Evolutionary conservation across 768 basidiomycete genomes (phyloP).

Genomic region (Suillus ampliporus): DNA sequence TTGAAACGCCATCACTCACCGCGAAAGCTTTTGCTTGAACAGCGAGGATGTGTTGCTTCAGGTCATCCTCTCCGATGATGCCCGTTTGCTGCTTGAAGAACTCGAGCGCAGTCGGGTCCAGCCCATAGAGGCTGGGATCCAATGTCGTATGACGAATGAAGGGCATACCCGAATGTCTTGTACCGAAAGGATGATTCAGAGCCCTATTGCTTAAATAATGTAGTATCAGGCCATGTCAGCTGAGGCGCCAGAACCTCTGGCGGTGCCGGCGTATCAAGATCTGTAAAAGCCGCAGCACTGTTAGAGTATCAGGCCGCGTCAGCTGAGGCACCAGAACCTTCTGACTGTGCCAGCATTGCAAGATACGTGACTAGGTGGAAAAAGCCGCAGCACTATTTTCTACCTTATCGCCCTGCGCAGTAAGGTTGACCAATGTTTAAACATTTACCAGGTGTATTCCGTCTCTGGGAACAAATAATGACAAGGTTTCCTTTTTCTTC

Average conservation of each 20-base stretch:
- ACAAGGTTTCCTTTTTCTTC: too few relatives aligned
- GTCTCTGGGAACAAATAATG: too few relatives aligned
- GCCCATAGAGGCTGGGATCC: slow-evolving; percentile 23
- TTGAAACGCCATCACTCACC: slow-evolving; percentile 21
- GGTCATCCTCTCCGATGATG: slow-evolving; percentile 33
- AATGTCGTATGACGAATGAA: neutral
- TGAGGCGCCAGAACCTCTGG: neutral
- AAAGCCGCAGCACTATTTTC: neutral
- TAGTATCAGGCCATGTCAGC: neutral
- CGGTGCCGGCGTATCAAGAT: neutral
- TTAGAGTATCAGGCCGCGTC: too few relatives aligned
- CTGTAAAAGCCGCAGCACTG: neutral
- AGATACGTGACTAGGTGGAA: too few relatives aligned
- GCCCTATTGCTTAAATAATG: neutral
- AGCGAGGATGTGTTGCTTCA: slow-evolving; percentile 39
- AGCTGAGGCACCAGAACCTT: too few relatives aligned
- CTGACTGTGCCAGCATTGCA: too few relatives aligned
- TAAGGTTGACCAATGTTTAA: too few relatives aligned
- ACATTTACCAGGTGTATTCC: too few relatives aligned
- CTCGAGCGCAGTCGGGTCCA: slow-evolving; percentile 15
- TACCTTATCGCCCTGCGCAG: too few relatives aligned
- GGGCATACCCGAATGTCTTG: neutral
- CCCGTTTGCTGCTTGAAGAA: slow-evolving; percentile 39
- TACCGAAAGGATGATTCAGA: too few relatives aligned
- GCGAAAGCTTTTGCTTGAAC: slow-evolving; percentile 41